Evolutionary conservation across 257 asterid species (phyloP).

Genomic region (Nicotiana tomentosiformis): DNA sequence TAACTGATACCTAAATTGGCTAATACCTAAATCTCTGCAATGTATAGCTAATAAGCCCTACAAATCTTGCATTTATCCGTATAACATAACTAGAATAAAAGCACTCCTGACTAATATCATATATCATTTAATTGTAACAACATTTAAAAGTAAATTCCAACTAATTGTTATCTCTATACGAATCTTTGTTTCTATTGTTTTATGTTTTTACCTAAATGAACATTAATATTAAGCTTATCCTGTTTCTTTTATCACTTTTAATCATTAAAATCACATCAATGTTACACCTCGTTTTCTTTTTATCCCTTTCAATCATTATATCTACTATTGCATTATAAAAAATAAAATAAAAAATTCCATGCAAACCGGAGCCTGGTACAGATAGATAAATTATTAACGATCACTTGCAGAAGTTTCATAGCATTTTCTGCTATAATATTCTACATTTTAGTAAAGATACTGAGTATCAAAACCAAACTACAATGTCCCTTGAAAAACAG

Average conservation of each 20-base stretch:
- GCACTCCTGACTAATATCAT: no score
- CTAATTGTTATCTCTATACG: not conserved
- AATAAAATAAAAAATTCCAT: not conserved
- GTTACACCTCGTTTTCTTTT: not conserved
- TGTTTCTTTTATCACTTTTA: not conserved
- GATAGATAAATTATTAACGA: not conserved
- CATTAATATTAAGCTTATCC: not conserved
- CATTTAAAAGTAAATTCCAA: not conserved
- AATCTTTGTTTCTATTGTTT: not conserved
- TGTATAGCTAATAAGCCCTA: no score
- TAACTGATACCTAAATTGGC: no score
- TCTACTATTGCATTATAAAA: not conserved
- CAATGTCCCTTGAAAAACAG: constrained; percentile 37
- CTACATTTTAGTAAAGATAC: constrained; percentile 9
- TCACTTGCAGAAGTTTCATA: constrained; percentile 24
- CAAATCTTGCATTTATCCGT: no score
- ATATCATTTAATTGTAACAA: no score
- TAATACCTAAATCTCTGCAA: no score
- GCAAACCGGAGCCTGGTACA: not conserved
- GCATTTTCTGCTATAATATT: constrained; percentile 18
- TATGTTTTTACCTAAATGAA: not conserved
- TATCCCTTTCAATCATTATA: not conserved
- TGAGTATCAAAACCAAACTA: constrained; percentile 19
- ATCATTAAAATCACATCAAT: not conserved
- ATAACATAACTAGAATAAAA: no score